Conservation (phyloP, 352 stramenopile species). For the Globisporangium carolinianum region DNA sequence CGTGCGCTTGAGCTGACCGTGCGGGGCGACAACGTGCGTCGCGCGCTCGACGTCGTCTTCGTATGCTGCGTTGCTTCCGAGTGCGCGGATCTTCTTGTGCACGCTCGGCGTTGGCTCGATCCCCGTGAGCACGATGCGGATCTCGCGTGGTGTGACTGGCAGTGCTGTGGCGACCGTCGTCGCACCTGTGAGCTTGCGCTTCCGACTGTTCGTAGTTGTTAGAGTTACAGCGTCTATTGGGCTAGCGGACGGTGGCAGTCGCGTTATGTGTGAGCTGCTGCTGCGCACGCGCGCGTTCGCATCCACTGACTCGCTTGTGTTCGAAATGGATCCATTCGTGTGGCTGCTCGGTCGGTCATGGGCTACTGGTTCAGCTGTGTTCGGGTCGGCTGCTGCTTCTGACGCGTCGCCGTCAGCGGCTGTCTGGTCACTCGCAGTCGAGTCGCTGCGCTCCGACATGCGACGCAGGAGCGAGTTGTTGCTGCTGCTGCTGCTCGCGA, state of each 20-base stretch:
- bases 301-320: not conserved
- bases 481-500: not conserved
- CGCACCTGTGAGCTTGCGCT: not conserved
- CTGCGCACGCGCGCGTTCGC: not conserved
- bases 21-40: constrained; percentile 46
- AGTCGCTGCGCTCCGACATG: constrained; percentile 4
- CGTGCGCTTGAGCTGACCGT: constrained; percentile 47
- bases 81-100: constrained; percentile 35
- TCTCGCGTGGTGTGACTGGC: not conserved
- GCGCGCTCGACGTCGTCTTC: constrained; percentile 43
- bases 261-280: not conserved
- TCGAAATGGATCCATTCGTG: not conserved
- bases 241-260: no score
- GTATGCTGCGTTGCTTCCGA: constrained; percentile 24
- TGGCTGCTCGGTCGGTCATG: not conserved
- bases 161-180: not conserved
- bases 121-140: constrained; percentile 51
- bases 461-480: not conserved
- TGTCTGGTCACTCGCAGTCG: constrained; percentile 1
- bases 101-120: constrained; percentile 33
- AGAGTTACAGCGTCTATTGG: no score
- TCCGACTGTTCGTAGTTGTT: not conserved
- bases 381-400: not conserved
- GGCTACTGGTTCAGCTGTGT: no score
- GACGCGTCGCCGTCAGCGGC: not conserved